Evolutionary conservation across 2,329 filamentous ascomycete genomes (phyloP).

Genomic region (Thermothelomyces thermophilus): DNA sequence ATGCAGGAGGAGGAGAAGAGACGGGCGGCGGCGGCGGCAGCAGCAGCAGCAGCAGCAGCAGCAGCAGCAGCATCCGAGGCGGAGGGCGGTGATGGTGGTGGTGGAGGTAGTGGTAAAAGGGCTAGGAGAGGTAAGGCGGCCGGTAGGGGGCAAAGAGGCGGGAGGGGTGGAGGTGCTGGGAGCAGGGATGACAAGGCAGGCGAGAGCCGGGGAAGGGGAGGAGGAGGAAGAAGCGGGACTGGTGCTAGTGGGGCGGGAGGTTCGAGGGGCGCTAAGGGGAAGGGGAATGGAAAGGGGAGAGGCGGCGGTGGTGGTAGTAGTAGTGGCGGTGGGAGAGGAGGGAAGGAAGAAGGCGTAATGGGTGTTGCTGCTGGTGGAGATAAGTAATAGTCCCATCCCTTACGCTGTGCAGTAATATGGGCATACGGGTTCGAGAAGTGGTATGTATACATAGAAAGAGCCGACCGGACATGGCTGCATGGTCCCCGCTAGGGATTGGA

Average conservation of each 20-base stretch:
- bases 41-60: too few species aligned
- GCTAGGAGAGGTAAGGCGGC: constrained; percentile 37
- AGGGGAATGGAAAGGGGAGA: not conserved
- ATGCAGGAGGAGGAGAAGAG: constrained; percentile 42
- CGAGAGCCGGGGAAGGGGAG: not conserved
- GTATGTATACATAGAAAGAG: not conserved
- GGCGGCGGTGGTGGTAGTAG: not conserved
- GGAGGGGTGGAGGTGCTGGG: constrained; percentile 1
- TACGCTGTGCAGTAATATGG: too few species aligned
- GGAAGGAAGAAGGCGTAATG: not conserved
- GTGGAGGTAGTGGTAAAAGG: not conserved
- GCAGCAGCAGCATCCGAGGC: too few species aligned
- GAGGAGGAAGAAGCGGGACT: not conserved
- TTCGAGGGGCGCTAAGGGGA: not conserved
- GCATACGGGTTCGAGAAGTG: not conserved
- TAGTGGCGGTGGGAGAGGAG: not conserved
- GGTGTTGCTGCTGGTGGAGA: not conserved
- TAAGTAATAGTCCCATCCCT: too few species aligned
- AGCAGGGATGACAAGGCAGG: not conserved
- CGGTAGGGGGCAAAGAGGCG: not conserved
- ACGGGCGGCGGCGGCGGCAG: constrained; percentile 12
- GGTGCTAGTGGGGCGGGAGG: not conserved
- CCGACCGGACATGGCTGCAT: not conserved
- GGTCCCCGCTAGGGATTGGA: not conserved
- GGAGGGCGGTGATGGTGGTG: not conserved